Conservation (phyloP, 1,284 basidiomycete genomes). For the Rhodotorula sp. region DNA sequence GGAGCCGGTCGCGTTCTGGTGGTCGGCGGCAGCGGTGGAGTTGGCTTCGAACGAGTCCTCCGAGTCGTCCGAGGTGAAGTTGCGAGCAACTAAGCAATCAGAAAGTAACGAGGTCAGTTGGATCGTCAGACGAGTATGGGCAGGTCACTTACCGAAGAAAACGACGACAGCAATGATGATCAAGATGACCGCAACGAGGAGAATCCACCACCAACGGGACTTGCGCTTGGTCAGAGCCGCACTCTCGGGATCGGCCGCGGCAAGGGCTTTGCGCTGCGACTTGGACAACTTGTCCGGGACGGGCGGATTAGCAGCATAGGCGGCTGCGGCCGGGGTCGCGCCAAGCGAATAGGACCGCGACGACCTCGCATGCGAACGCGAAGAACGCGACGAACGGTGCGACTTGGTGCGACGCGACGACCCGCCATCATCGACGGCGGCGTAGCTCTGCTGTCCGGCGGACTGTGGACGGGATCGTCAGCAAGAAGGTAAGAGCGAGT, state of each 20-base stretch:
- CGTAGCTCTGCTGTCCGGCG: not conserved
- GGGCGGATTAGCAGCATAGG: not conserved
- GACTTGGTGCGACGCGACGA: not conserved
- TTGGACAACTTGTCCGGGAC: not conserved
- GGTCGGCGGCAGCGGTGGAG: slow-evolving; percentile 1
- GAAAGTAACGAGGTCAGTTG: not conserved
- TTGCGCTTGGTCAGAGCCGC: not conserved
- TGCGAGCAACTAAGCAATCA: not conserved
- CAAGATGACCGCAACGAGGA: slow-evolving; percentile 6
- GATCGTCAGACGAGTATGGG: not conserved
- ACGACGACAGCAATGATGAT: not conserved
- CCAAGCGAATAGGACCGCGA: not conserved
- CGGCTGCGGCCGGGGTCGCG: not conserved
- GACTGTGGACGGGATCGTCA: too few relatives aligned
- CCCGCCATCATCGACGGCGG: not conserved
- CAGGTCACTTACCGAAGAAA: not conserved
- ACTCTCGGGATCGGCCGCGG: not conserved
- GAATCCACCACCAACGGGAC: not conserved
- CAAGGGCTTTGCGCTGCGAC: not conserved
- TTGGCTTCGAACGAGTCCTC: not conserved
- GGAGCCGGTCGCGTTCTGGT: not conserved
- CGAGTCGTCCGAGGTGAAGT: not conserved
- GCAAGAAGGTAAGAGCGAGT: not conserved
- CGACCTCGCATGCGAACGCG: not conserved
- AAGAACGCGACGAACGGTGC: not conserved